Base-by-base conservation (phyloP, 768 basidiomycete genomes). In the Dacryopinax spathularia region DNA sequence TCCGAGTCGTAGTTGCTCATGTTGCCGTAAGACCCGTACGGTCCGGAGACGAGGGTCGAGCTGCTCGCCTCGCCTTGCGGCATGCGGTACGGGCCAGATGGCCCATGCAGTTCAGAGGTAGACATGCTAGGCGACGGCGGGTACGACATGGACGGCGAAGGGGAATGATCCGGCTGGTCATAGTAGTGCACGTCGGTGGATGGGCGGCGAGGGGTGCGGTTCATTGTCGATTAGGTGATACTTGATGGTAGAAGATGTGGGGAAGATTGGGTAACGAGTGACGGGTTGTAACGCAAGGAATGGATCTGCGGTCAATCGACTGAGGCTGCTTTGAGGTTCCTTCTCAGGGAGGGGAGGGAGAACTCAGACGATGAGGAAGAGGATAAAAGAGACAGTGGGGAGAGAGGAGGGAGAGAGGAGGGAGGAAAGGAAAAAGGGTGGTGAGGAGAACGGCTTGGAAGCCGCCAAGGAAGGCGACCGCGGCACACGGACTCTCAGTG, bases 291-390 rank as follows among this genome's bases (percentile, higher is more conserved):
- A 5, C 6, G 48, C 7, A 56, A 56, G 2, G 48, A 56, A 29
- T 56, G 48, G 18, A 56, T 29, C 25, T 13, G 48, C 48, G 48
- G 48, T 56, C 48, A 56, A 56, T 56, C 48, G 48, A 31, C 48
- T 56, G 48, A 25, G 31, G 48, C 18, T 41, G 39, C 16, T 7
- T 7, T 20, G 48, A 29, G 3, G 12, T 56, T 29, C 48, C 31
- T 56, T 56, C 48, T 27, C 13, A 56, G 48, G 48, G 31, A 15
- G 31, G 48, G 31, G 31, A 27, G 48, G 10, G 48, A 27, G 29
- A 31, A 10, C 25, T 22, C 25, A 31, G 48, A 56, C 48, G 48
- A 13, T 31, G 48, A 29, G 48, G 48, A 29, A 29, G 48, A 29
- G 48, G n/a, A n/a, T n/a, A n/a, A n/a, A n/a, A n/a, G n/a, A n/a